Evolutionary conservation across 805 yeast genomes (phyloP).

Genomic region (Yueomyces sinensis): DNA sequence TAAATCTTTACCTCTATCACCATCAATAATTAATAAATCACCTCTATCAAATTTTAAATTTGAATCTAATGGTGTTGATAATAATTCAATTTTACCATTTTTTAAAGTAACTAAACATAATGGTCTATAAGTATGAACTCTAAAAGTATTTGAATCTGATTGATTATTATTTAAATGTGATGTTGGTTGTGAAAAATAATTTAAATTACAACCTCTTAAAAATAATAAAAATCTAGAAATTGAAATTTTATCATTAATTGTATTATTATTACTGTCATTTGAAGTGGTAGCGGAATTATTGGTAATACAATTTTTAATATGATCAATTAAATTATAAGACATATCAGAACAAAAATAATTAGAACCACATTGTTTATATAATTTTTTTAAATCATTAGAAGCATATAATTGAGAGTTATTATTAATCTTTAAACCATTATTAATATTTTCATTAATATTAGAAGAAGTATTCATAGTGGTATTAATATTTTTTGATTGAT

Average conservation of each 20-base stretch:
- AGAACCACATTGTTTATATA: conserved; percentile 33
- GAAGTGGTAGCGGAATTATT: conserved; percentile 1
- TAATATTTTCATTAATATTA: no score
- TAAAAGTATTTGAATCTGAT: background rate
- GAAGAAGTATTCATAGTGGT: no score
- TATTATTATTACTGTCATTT: conserved; percentile 7
- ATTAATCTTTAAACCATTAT: conserved; percentile 45
- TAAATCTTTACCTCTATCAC: conserved; percentile 73
- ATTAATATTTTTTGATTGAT: no score
- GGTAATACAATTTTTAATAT: conserved; percentile 16
- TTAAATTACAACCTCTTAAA: conserved; percentile 32
- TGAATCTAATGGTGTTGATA: conserved; percentile 53
- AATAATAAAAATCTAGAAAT: conserved; percentile 24
- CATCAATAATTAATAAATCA: conserved; percentile 69
- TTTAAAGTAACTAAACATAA: conserved; percentile 40
- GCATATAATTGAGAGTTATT: conserved; percentile 45
- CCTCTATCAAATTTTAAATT: conserved; percentile 42
- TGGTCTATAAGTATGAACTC: conserved; percentile 11
- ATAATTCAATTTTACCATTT: conserved; percentile 55
- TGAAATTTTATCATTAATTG: conserved; percentile 1
- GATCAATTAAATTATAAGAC: conserved; percentile 28
- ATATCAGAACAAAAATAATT: conserved; percentile 41
- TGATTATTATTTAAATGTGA: background rate
- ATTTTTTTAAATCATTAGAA: conserved; percentile 39
- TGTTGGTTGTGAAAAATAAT: conserved; percentile 12